phyloP scores from a whole-genome alignment of 169 alveolate genomes.

The Blepharisma undulans region DNA sequence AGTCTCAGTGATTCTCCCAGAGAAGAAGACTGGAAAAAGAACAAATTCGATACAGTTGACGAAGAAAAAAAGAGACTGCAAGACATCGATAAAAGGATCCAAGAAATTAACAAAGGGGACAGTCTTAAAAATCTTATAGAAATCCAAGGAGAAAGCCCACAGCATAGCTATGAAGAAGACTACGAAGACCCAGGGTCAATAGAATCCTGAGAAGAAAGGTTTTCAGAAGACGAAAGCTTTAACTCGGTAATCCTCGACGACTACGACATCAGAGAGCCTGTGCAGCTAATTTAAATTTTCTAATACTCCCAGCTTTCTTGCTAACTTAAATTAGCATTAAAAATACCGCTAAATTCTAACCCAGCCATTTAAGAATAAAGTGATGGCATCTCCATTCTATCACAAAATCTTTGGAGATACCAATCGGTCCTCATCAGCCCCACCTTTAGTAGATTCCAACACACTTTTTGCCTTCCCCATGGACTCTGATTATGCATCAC shows the following conservation, averaged over 20 bases:
- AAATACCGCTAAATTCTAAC: not conserved
- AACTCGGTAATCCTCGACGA: not conserved
- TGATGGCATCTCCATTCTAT: not conserved
- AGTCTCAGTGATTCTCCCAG: not conserved
- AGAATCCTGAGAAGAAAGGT: not conserved
- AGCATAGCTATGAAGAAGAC: not conserved
- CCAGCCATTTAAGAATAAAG: not conserved
- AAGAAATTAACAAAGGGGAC: not conserved
- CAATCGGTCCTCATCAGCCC: conserved; percentile 29
- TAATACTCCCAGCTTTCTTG: not conserved
- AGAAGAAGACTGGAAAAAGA: not conserved
- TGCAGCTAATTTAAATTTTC: not conserved
- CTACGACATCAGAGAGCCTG: not conserved
- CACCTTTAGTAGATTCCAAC: not conserved
- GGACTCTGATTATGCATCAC: not conserved
- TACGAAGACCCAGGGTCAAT: not conserved
- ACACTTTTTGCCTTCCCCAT: conserved; percentile 17
- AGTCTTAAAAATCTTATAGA: not conserved
- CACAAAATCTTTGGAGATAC: not conserved
- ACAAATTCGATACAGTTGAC: not conserved
- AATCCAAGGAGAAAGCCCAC: not conserved
- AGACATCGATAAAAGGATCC: not conserved
- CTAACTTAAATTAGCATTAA: not conserved
- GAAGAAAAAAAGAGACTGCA: not conserved
- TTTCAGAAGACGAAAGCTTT: conserved; percentile 8